A percentile compares a stretch with the other conserved stretches of the same genome.
These are phyloP conservation scores for Penicillium subrubescens DNA, from an alignment of 495 filamentous ascomycete genomes.

Conservation along the genomic window DNA sequence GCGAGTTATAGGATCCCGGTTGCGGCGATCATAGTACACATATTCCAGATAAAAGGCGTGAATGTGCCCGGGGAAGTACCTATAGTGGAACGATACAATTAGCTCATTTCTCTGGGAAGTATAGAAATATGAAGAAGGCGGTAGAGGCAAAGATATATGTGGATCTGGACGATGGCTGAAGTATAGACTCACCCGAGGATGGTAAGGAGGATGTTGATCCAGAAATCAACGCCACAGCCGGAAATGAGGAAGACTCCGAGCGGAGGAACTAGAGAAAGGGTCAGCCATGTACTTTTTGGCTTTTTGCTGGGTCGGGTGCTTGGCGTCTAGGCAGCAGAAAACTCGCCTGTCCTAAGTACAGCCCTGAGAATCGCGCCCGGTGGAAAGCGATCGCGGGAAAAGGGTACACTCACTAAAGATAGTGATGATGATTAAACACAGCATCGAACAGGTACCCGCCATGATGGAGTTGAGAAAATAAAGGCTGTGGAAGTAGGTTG, in stretches of 20 bases:
- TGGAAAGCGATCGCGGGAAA: not conserved
- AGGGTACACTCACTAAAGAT: conserved; percentile 52
- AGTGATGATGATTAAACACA: conserved; percentile 59
- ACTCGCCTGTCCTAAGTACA: not conserved
- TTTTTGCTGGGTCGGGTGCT: not conserved
- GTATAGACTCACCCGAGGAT: conserved; percentile 54
- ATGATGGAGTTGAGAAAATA: conserved; percentile 23
- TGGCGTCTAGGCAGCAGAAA: conserved; percentile 9
- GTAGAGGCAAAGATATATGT: not conserved
- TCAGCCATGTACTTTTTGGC: not conserved
- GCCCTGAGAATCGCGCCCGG: not conserved
- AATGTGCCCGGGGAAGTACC: conserved; percentile 77
- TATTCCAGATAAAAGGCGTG: conserved; percentile 93
- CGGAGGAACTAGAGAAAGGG: conserved; percentile 54
- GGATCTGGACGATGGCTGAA: not conserved
- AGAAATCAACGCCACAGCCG: conserved; percentile 64
- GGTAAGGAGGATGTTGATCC: conserved; percentile 66
- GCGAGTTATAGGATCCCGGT: conserved; percentile 55
- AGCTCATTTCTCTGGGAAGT: not conserved
- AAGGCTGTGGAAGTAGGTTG: not conserved
- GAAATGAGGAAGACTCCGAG: conserved; percentile 64
- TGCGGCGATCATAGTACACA: conserved; percentile 75
- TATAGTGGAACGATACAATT: conserved; percentile 22
- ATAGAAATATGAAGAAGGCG: not conserved
- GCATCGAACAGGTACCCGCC: conserved; percentile 39